Percentiles rank a stretch among this genome's conserved stretches.
phyloP scores from a whole-genome alignment of 768 basidiomycete species.

The Coprinopsis strossmayeri region DNA sequence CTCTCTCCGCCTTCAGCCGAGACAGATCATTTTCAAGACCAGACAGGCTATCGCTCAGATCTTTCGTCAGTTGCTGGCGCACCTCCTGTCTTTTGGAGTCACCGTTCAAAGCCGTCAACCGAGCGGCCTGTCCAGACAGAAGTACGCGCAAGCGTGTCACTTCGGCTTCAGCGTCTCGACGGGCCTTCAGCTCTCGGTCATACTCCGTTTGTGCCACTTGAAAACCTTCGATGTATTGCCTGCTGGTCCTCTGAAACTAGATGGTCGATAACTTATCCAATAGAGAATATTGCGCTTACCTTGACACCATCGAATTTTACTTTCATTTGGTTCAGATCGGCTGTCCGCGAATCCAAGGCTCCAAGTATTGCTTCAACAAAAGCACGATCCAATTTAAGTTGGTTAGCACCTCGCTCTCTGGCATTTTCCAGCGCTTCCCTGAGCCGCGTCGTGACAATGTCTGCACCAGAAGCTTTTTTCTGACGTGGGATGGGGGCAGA shows the following conservation, averaged over 20 bases:
- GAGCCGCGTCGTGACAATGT: slow-evolving; percentile 43
- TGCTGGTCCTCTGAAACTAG: slow-evolving; percentile 69
- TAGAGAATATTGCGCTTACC: slow-evolving; percentile 37
- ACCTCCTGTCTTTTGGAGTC: slow-evolving; percentile 74
- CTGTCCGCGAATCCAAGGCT: slow-evolving; percentile 58
- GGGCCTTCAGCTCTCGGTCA: slow-evolving; percentile 81
- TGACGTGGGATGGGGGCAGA: slow-evolving; percentile 14
- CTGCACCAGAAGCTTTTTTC: slow-evolving; percentile 28
- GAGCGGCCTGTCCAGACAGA: slow-evolving; percentile 84
- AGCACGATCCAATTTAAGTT: slow-evolving; percentile 65
- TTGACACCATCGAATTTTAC: slow-evolving; percentile 80
- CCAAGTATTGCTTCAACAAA: slow-evolving; percentile 66
- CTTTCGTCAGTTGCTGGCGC: slow-evolving; percentile 71
- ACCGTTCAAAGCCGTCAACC: slow-evolving; percentile 78
- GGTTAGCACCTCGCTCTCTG: slow-evolving; percentile 48
- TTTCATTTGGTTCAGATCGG: slow-evolving; percentile 59
- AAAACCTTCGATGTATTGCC: slow-evolving; percentile 88
- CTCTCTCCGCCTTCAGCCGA: slow-evolving; percentile 81
- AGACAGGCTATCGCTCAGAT: slow-evolving; percentile 68
- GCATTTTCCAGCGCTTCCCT: slow-evolving; percentile 59
- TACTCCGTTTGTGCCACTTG: slow-evolving; percentile 93
- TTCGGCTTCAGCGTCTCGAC: slow-evolving; percentile 90
- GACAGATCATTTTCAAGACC: slow-evolving; percentile 83
- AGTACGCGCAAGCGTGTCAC: slow-evolving; percentile 79
- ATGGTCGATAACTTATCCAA: slow-evolving; percentile 3